Conservation (phyloP, 768 basidiomycete species). For the Sporobolomyces roseus region DNA sequence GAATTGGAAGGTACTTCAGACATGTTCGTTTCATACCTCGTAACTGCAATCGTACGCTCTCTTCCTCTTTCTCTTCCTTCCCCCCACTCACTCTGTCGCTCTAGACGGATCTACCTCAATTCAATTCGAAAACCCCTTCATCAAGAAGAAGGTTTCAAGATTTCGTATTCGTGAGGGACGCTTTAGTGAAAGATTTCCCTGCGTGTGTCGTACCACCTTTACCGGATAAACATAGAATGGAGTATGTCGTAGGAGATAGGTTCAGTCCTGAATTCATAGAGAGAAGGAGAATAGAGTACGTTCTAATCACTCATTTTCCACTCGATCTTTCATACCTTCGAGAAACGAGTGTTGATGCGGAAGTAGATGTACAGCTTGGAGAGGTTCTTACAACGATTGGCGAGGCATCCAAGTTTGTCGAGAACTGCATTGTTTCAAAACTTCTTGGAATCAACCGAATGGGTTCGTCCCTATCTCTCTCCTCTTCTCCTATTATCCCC, state of each 20-base stretch:
- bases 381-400: conserved; percentile 81
- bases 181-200: conserved; percentile 84
- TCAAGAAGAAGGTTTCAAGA: conserved; percentile 90
- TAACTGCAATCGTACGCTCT: conserved; percentile 70
- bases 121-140: conserved; percentile 68
- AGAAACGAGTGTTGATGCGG: background rate
- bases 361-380: conserved; percentile 80
- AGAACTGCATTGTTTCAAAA: conserved; percentile 84
- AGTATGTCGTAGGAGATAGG: conserved; percentile 95
- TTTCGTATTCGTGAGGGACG: conserved; percentile 86
- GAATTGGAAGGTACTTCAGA: conserved; percentile 97
- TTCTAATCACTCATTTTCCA: background rate
- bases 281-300: conserved; percentile 59
- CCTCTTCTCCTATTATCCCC: background rate
- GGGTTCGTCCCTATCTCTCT: conserved; percentile 60
- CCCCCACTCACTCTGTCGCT: too few relatives aligned
- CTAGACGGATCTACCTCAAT: conserved; percentile 86
- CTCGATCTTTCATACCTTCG: background rate
- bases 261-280: conserved; percentile 98
- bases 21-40: conserved; percentile 89
- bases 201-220: conserved; percentile 97
- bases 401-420: conserved; percentile 91
- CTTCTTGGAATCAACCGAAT: conserved; percentile 97
- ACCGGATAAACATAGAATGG: conserved; percentile 92
- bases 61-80: background rate